These are phyloP conservation scores for Rhodotorula mucilaginosa DNA, from an alignment of 1,284 basidiomycete genomes.

Conservation along the genomic window DNA sequence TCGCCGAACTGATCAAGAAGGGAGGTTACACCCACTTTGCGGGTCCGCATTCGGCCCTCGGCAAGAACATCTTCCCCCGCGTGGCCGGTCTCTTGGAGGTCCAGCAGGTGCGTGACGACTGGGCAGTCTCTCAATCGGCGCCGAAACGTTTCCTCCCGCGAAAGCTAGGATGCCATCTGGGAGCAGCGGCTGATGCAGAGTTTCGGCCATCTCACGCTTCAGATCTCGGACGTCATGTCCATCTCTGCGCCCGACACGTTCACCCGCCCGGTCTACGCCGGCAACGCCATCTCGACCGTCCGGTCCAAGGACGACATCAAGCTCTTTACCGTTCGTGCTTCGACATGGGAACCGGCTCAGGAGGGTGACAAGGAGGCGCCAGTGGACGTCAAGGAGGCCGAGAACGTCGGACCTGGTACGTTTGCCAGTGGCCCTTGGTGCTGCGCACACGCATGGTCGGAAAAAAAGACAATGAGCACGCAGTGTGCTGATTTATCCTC, in stretches of 20 bases:
- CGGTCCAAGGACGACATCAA: slow-evolving; percentile 75
- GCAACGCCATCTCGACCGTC: slow-evolving; percentile 94
- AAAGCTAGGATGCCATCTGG: no score
- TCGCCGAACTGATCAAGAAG: slow-evolving; percentile 54
- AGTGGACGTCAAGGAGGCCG: slow-evolving; percentile 65
- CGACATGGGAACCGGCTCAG: slow-evolving; percentile 73
- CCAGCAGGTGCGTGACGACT: slow-evolving; percentile 37
- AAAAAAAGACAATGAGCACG: neutral
- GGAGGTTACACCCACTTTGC: slow-evolving; percentile 77
- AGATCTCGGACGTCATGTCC: slow-evolving; percentile 85
- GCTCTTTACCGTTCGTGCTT: slow-evolving; percentile 93
- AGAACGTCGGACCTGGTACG: slow-evolving; percentile 50
- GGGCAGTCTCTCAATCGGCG: no score
- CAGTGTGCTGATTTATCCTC: neutral
- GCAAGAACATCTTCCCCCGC: slow-evolving; percentile 76
- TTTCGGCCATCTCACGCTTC: slow-evolving; percentile 15
- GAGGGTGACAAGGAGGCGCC: slow-evolving; percentile 57
- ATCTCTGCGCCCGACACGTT: slow-evolving; percentile 78
- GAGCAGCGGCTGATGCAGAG: neutral
- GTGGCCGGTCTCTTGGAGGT: slow-evolving; percentile 81
- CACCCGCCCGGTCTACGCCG: slow-evolving; percentile 93
- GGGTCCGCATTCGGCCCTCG: slow-evolving; percentile 70
- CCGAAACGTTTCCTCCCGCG: no score
- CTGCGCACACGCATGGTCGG: neutral
- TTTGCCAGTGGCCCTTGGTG: neutral